Percentiles rank a stretch among this genome's conserved stretches.
Evolutionary conservation across 306 rosid species (phyloP).

Genomic region (Pueraria montana): DNA sequence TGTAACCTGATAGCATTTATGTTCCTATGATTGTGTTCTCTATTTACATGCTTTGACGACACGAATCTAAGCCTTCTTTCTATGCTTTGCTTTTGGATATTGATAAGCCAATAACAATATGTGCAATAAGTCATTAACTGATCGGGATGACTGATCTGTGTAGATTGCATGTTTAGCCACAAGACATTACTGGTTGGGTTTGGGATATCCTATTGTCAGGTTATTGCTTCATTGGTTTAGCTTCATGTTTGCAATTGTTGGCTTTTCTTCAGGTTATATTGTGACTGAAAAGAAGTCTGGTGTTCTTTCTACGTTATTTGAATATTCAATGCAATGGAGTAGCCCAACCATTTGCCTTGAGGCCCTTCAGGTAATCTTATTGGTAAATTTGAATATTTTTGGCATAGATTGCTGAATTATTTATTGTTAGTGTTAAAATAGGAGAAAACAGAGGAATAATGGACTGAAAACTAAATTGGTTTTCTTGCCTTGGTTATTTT

Average conservation of each 20-base stretch:
- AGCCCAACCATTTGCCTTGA: constrained; percentile 80
- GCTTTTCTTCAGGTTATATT: constrained; percentile 54
- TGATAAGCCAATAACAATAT: neutral
- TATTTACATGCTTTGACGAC: neutral
- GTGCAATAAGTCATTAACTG: neutral
- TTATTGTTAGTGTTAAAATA: no score
- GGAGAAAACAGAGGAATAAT: no score
- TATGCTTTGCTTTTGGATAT: constrained; percentile 24
- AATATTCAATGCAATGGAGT: constrained; percentile 67
- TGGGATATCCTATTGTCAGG: neutral
- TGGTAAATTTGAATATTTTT: constrained; percentile 15
- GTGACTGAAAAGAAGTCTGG: constrained; percentile 66
- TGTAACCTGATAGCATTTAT: neutral
- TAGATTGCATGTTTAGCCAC: neutral
- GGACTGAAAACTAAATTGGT: no score
- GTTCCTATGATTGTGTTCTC: neutral
- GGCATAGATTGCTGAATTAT: constrained; percentile 16
- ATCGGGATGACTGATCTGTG: neutral
- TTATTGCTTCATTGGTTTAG: constrained; percentile 16
- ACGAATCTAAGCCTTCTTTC: neutral
- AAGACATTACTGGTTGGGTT: constrained; percentile 23
- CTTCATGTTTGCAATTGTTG: constrained; percentile 41
- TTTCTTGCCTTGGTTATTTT: no score
- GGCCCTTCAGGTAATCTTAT: constrained; percentile 87
- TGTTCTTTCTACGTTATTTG: constrained; percentile 69